phyloP scores from a whole-genome alignment of 2,329 filamentous ascomycete genomes.

The Colletotrichum sp. region DNA sequence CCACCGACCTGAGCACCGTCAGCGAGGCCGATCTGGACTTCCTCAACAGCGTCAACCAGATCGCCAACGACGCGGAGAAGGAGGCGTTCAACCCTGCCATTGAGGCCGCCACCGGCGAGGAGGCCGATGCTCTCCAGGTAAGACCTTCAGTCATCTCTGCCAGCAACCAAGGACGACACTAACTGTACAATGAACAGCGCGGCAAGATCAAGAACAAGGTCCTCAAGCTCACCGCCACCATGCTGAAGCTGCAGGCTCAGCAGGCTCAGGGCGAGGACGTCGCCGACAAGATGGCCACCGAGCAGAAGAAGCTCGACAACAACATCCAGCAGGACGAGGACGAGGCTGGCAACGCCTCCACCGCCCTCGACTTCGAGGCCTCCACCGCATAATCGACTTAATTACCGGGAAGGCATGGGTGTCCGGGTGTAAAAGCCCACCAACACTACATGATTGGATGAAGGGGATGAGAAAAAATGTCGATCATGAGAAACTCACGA shows the following conservation, averaged over 20 bases:
- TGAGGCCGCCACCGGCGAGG: slow-evolving; percentile 47
- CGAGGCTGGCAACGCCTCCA: slow-evolving; percentile 51
- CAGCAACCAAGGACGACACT: not conserved
- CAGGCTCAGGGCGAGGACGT: slow-evolving; percentile 55
- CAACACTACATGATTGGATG: not conserved
- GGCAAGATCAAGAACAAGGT: slow-evolving; percentile 68
- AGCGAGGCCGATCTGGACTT: slow-evolving; percentile 51
- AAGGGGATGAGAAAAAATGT: not conserved
- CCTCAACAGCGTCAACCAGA: slow-evolving; percentile 54
- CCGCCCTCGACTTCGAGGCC: slow-evolving; percentile 24
- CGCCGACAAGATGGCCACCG: slow-evolving; percentile 45
- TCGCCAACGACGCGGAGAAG: slow-evolving; percentile 57
- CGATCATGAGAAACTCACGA: slow-evolving; percentile 6
- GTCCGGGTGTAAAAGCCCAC: not conserved
- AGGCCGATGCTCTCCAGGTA: slow-evolving; percentile 53
- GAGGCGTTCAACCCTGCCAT: slow-evolving; percentile 61
- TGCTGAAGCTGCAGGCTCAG: slow-evolving; percentile 54
- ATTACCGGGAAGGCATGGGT: not conserved
- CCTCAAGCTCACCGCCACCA: slow-evolving; percentile 58
- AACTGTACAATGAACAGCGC: slow-evolving; percentile 31
- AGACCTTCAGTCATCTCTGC: not conserved
- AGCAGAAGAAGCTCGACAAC: slow-evolving; percentile 57
- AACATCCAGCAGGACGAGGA: slow-evolving; percentile 54
- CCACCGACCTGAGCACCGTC: slow-evolving; percentile 47
- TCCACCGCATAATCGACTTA: not conserved